Conservation (phyloP, 345 rosid genomes). For the Hibiscus tridactylites region DNA sequence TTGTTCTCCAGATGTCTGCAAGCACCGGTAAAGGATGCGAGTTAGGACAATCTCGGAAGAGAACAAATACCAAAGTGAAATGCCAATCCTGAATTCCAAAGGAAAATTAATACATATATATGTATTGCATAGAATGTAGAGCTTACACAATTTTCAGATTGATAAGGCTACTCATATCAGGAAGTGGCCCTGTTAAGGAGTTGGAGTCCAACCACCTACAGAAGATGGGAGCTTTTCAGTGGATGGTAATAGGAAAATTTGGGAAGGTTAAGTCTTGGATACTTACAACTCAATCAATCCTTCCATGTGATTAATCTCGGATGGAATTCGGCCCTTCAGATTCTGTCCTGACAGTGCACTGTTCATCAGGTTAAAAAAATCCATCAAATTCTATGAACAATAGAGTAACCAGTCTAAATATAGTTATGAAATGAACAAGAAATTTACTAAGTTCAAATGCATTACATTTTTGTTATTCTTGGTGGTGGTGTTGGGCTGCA, state of each 20-base stretch:
- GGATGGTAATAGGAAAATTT: not conserved
- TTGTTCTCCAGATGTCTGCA: slow-evolving; percentile 95
- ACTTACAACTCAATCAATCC: slow-evolving; percentile 75
- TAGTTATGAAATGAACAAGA: slow-evolving; percentile 6
- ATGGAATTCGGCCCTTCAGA: slow-evolving; percentile 57
- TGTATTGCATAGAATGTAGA: slow-evolving; percentile 10
- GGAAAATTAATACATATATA: not conserved
- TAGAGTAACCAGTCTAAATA: not conserved
- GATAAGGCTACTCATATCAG: slow-evolving; percentile 71
- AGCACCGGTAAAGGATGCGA: slow-evolving; percentile 1
- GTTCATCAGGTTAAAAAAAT: slow-evolving; percentile 24
- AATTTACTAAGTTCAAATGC: not conserved
- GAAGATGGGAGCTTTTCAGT: slow-evolving; percentile 10
- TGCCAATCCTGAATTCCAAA: not conserved
- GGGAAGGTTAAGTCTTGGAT: not conserved
- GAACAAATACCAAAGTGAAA: not conserved
- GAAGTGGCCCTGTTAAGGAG: slow-evolving; percentile 56
- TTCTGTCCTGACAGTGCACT: slow-evolving; percentile 65
- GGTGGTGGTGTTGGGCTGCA: slow-evolving; percentile 66
- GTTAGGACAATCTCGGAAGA: slow-evolving; percentile 3
- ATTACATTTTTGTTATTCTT: slow-evolving; percentile 87
- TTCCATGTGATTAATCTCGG: slow-evolving; percentile 57
- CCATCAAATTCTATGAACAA: not conserved
- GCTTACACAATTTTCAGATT: slow-evolving; percentile 73
- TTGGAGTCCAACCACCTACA: slow-evolving; percentile 85